Conservation (phyloP, 108 stramenopile species). For the Parietichytrium sp. region DNA sequence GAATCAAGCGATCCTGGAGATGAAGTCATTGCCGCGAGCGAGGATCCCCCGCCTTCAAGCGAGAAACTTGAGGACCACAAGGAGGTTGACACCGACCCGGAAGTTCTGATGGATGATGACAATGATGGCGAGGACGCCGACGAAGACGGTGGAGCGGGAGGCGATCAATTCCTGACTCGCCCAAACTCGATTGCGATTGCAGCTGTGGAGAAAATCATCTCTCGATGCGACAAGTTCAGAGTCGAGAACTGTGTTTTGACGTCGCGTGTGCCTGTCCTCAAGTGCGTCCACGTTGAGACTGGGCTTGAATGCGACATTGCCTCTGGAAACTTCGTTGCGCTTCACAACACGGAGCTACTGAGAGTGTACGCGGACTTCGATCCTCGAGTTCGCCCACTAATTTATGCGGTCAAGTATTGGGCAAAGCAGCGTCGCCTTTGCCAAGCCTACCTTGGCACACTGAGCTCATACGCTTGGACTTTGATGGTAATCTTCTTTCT, state of each 20-base stretch:
- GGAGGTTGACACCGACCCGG: too few relatives aligned
- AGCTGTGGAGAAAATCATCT: neutral
- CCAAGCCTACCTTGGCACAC: neutral
- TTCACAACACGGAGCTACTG: conserved; percentile 39
- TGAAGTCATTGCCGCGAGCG: too few relatives aligned
- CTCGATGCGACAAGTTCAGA: neutral
- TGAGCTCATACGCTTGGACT: conserved; percentile 35
- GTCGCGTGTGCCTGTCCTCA: neutral
- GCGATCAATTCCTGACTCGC: neutral
- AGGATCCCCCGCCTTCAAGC: too few relatives aligned
- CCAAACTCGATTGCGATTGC: neutral
- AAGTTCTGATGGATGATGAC: too few relatives aligned
- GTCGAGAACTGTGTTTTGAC: neutral
- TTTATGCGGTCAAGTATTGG: conserved; percentile 29
- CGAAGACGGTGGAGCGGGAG: too few relatives aligned
- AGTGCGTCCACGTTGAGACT: neutral
- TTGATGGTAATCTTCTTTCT: conserved; percentile 38
- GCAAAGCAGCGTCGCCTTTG: neutral
- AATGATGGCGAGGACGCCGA: too few relatives aligned
- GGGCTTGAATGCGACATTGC: conserved; percentile 16
- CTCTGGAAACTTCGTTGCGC: neutral
- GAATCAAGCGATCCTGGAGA: too few relatives aligned
- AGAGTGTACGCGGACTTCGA: neutral
- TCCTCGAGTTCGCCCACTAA: conserved; percentile 10
- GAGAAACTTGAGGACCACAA: too few relatives aligned